phyloP scores from a whole-genome alignment of 140 eudicot species.

The Flaveria floridana region DNA sequence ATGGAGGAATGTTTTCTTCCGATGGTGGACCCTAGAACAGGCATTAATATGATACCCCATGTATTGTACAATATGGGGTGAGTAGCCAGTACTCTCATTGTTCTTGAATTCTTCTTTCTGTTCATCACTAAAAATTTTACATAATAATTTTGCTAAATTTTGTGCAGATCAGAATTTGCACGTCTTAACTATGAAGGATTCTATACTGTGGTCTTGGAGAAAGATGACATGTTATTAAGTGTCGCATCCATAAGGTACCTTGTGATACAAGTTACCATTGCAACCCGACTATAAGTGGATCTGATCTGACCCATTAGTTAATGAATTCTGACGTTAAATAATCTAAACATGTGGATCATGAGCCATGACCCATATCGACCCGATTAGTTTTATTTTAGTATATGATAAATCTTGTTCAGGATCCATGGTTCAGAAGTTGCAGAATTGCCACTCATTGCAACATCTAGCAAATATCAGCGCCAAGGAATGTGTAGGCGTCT shows the following conservation, averaged over 20 bases:
- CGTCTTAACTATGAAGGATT: conserved; percentile 80
- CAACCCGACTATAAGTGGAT: not conserved
- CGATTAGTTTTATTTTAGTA: not conserved
- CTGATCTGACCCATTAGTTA: conserved; percentile 5
- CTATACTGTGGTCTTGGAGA: conserved; percentile 79
- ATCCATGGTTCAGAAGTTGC: conserved; percentile 82
- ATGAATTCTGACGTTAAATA: conserved; percentile 1
- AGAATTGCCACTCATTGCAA: conserved; percentile 92
- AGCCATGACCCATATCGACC: not conserved
- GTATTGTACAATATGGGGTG: conserved; percentile 89
- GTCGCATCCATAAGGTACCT: conserved; percentile 88
- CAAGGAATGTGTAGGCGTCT: conserved; percentile 98
- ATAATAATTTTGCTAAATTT: conserved; percentile 11
- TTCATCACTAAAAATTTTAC: conserved; percentile 2
- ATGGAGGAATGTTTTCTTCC: conserved; percentile 99
- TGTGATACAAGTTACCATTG: conserved; percentile 6
- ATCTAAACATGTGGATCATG: not conserved
- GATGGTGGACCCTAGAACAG: conserved; percentile 91
- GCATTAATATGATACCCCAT: conserved; percentile 93
- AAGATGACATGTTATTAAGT: conserved; percentile 65
- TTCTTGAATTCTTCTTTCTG: conserved; percentile 3
- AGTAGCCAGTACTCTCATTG: conserved; percentile 23
- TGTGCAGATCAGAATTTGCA: conserved; percentile 73
- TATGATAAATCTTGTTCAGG: conserved; percentile 41
- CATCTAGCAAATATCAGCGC: conserved; percentile 82